These are phyloP conservation scores for Leccinum imitatum DNA, from an alignment of 768 basidiomycete species.

Conservation along the genomic window DNA sequence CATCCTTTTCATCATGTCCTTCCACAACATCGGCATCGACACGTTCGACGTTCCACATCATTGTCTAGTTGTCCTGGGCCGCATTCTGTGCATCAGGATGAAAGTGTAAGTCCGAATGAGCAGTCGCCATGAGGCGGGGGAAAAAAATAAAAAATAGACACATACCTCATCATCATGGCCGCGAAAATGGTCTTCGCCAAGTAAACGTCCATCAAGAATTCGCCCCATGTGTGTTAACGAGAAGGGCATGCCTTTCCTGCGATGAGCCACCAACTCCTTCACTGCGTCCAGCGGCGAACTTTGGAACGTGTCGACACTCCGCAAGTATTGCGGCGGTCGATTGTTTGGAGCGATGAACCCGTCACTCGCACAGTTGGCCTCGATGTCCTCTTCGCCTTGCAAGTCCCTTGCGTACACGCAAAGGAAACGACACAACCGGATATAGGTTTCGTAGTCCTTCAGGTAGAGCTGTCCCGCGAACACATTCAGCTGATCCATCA, in stretches of 20 bases:
- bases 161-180: too few species aligned
- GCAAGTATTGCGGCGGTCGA: slow-evolving; percentile 1
- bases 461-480: background rate
- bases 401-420: slow-evolving; percentile 9
- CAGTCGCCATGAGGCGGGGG: too few species aligned
- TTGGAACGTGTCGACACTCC: slow-evolving; percentile 25
- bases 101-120: too few species aligned
- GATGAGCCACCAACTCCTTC: background rate
- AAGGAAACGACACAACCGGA: background rate
- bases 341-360: slow-evolving; percentile 17
- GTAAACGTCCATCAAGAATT: background rate
- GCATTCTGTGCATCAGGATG: too few species aligned
- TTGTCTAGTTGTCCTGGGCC: too few species aligned
- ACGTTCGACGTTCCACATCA: too few species aligned
- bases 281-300: slow-evolving; percentile 23
- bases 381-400: background rate
- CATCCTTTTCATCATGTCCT: too few species aligned
- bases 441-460: background rate
- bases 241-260: background rate
- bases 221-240: background rate
- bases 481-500: background rate
- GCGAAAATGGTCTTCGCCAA: background rate
- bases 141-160: too few species aligned
- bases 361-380: slow-evolving; percentile 4
- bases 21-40: too few species aligned